Evolutionary conservation across 1,284 basidiomycete genomes (phyloP), one percentile per base, ranked within the genome.

Genomic region (Pseudozyma sp.): DNA sequence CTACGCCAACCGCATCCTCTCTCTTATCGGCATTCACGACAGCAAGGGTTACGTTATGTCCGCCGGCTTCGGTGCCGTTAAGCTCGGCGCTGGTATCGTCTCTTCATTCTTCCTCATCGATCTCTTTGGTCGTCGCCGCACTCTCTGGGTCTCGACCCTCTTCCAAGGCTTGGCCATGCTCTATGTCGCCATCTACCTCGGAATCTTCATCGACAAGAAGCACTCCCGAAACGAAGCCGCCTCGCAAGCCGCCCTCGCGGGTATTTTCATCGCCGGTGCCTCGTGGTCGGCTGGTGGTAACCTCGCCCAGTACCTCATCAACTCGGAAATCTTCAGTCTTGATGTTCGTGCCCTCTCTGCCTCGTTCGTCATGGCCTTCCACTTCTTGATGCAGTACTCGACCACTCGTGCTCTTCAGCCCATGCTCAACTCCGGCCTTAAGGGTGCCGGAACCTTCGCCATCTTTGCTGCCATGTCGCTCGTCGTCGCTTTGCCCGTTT

Each of bases 61-160:
- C 12, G 71, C 67, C 47, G 71, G 71, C 49, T 75, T 75, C 57
- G 71, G 71, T 47, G 66, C 71, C 3, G 67, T 70, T 40, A 75
- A 75, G 67, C 67, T 75, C 11, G 62, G 38, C 5, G 66, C 71
- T 21, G 71, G 71, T 67, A 69, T 75, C 39, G 62, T 70, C 11
- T 70, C 71, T 31, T 63, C 59, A 31, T 75, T 75, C 67, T 70
- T 75, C 71, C 43, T 75, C 42, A 75, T 75, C 59, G 71, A 75
- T 38, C 55, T 75, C 34, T 66, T 75, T 19, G 71, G 71, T 49
- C 71, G 71, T 59, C 67, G 71, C 14, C 67, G 63, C n/a, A 75
- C 71, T 8, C 63, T 75, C 5, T 62, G 68, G 56, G 67, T 66
- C 14, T 60, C 67, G 34, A 69, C 67, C 5, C 54, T 70, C 5